Evolutionary conservation across 1,284 basidiomycete genomes (phyloP).

Genomic region (Trametes pubescens): DNA sequence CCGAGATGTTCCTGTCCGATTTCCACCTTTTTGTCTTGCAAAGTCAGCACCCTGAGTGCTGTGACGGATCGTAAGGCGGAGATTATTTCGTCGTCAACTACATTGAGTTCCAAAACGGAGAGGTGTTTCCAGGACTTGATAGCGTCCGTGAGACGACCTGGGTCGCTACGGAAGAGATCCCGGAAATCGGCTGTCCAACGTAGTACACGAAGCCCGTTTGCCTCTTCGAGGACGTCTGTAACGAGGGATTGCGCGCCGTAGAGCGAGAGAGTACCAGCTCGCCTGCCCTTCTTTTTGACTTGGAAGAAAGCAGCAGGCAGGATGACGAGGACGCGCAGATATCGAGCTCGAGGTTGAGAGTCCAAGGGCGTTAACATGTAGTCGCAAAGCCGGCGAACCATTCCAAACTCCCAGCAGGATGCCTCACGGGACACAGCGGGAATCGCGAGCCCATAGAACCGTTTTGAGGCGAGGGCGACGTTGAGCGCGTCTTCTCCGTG

Average conservation of each 20-base stretch:
- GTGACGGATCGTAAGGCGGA: neutral
- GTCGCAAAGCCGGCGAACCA: neutral
- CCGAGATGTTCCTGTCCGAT: neutral
- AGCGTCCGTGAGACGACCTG: neutral
- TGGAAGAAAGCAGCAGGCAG: no score
- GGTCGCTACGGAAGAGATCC: neutral
- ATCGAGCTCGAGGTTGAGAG: neutral
- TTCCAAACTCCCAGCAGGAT: neutral
- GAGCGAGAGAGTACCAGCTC: neutral
- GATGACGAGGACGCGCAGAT: neutral
- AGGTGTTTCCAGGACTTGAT: neutral
- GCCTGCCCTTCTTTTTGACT: no score
- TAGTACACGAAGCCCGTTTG: neutral
- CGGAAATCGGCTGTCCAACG: neutral
- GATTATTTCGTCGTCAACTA: neutral
- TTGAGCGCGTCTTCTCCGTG: slow-evolving; percentile 15
- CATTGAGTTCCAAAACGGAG: neutral
- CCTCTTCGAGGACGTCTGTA: neutral
- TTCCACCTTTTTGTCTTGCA: neutral
- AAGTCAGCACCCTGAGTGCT: neutral
- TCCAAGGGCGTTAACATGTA: neutral
- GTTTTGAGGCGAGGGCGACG: slow-evolving; percentile 14
- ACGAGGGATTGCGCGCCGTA: neutral
- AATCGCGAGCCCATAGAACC: slow-evolving; percentile 10
- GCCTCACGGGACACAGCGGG: slow-evolving; percentile 1